These are phyloP conservation scores for Ambispora gerdemannii DNA, from an alignment of 192 early-diverging fungal species.

Conservation along the genomic window DNA sequence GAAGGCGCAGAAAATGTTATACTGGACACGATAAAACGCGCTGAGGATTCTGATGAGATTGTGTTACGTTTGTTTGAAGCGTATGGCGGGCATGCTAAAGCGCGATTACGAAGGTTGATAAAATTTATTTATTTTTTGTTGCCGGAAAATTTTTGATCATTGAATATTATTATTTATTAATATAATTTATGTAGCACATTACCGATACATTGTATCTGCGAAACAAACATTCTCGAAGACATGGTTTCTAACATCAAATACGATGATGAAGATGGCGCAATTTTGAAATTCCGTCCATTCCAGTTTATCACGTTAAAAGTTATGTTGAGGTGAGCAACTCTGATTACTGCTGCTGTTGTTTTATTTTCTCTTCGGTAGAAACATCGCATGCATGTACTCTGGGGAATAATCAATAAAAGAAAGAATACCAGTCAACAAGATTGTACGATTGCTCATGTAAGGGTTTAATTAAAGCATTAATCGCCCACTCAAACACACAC, in stretches of 20 bases:
- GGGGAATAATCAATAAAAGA: no score
- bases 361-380: no score
- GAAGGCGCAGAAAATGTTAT: conserved; percentile 69
- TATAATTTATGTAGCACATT: conserved; percentile 44
- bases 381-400: no score
- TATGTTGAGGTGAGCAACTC: conserved; percentile 23
- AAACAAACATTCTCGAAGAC: conserved; percentile 84
- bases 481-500: no score
- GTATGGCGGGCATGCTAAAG: conserved; percentile 77
- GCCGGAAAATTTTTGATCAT: background rate
- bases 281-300: conserved; percentile 59
- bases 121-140: background rate
- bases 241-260: conserved; percentile 36
- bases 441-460: no score
- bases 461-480: no score
- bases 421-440: no score
- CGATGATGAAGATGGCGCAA: conserved; percentile 37
- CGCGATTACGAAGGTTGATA: conserved; percentile 49
- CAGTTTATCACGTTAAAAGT: conserved; percentile 63
- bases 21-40: conserved; percentile 86
- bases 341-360: no score
- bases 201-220: conserved; percentile 45
- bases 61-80: conserved; percentile 89
- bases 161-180: conserved; percentile 16
- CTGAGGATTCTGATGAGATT: conserved; percentile 73